These are phyloP conservation scores for Galerina marginata DNA, from an alignment of 768 basidiomycete species.

Conservation along the genomic window DNA sequence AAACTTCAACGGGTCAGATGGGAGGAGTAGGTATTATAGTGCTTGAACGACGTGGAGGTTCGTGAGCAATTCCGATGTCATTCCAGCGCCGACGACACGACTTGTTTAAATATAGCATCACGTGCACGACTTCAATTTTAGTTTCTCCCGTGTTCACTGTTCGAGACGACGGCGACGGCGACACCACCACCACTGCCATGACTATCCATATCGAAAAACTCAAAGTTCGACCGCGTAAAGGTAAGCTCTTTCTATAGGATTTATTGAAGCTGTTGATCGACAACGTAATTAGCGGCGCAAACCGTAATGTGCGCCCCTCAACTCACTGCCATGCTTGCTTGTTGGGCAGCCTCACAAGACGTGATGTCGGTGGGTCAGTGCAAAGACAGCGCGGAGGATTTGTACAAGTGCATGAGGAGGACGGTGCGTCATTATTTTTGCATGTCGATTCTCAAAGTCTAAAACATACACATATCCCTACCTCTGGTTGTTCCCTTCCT, in stretches of 20 bases:
- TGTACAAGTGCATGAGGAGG: slow-evolving; percentile 87
- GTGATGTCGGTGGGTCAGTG: slow-evolving; percentile 59
- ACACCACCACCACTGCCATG: slow-evolving; percentile 32
- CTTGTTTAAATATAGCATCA: slow-evolving; percentile 15
- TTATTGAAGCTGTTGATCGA: slow-evolving; percentile 10
- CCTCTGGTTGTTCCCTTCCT: neutral
- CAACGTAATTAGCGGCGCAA: slow-evolving; percentile 41
- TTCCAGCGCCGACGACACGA: neutral
- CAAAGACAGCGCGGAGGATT: slow-evolving; percentile 57
- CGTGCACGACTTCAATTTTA: slow-evolving; percentile 14
- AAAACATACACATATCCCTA: neutral
- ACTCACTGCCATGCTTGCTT: slow-evolving; percentile 80
- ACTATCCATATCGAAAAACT: slow-evolving; percentile 79
- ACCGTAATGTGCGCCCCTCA: slow-evolving; percentile 68
- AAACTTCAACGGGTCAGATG: neutral
- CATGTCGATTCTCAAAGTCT: too few relatives aligned
- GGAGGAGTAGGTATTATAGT: slow-evolving; percentile 3
- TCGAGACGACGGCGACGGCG: neutral
- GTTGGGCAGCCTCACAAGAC: slow-evolving; percentile 82
- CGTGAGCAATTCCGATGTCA: slow-evolving; percentile 23
- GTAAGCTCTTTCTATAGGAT: slow-evolving; percentile 41
- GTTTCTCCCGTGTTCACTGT: neutral
- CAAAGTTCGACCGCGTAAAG: slow-evolving; percentile 79
- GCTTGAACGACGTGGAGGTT: slow-evolving; percentile 29
- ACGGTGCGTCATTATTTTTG: slow-evolving; percentile 56